Evolutionary conservation across 2,329 filamentous ascomycete genomes (phyloP).

Genomic region (Macrophomina tecta): DNA sequence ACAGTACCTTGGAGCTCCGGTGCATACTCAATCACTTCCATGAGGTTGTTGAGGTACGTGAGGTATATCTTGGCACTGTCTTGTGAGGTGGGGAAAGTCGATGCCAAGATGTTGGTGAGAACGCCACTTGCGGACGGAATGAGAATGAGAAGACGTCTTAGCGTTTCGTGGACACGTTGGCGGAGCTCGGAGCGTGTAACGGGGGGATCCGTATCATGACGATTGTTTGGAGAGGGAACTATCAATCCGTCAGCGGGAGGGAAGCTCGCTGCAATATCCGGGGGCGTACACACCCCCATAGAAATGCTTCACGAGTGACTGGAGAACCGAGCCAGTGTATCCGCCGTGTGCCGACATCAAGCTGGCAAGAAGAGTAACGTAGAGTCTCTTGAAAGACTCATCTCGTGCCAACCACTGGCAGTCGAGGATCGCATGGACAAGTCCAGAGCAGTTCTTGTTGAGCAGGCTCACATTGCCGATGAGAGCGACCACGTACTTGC

Average conservation of each 20-base stretch:
- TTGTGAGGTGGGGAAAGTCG: conserved; percentile 76
- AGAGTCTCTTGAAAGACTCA: conserved; percentile 63
- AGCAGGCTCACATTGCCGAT: conserved; percentile 62
- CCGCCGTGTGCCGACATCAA: conserved; percentile 83
- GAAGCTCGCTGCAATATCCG: not conserved
- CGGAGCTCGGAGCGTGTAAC: conserved; percentile 71
- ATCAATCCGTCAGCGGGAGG: conserved; percentile 43
- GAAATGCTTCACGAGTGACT: conserved; percentile 83
- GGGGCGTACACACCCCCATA: conserved; percentile 55
- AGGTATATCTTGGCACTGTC: conserved; percentile 81
- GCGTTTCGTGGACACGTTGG: conserved; percentile 73
- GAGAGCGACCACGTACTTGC: conserved; percentile 65
- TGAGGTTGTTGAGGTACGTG: conserved; percentile 84
- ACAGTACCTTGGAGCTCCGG: conserved; percentile 80
- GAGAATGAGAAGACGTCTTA: conserved; percentile 78
- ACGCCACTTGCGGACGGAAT: conserved; percentile 79
- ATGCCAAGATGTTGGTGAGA: conserved; percentile 69
- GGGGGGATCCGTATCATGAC: conserved; percentile 59
- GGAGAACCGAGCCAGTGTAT: conserved; percentile 75
- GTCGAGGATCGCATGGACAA: conserved; percentile 64
- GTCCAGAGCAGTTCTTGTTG: conserved; percentile 61
- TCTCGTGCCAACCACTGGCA: conserved; percentile 68
- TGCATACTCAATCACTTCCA: conserved; percentile 77
- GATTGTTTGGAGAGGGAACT: conserved; percentile 61
- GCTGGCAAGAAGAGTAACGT: conserved; percentile 62